Conservation (phyloP, 2,329 filamentous ascomycete species). For the Stylonectria norvegica region DNA sequence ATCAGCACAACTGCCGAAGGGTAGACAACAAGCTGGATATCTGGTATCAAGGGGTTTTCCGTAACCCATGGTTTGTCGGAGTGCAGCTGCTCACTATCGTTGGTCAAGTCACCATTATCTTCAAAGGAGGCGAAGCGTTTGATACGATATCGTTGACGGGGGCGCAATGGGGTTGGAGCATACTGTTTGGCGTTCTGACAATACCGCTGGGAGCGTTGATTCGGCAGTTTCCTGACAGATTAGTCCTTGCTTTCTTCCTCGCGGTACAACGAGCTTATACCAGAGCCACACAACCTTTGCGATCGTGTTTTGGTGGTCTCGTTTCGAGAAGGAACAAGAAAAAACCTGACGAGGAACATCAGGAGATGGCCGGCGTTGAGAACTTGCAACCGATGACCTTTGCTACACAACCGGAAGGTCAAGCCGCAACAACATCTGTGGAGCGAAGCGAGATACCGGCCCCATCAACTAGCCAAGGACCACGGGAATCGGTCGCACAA, state of each 20-base stretch:
- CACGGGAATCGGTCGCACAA: conserved; percentile 16
- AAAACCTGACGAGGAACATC: conserved; percentile 15
- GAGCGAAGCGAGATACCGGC: conserved; percentile 24
- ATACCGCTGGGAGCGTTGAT: conserved; percentile 56
- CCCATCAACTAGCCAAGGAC: conserved; percentile 15
- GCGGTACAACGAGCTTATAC: conserved; percentile 15
- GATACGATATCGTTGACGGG: conserved; percentile 59
- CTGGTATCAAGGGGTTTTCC: conserved; percentile 67
- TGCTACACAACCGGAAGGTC: conserved; percentile 8
- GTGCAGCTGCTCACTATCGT: conserved; percentile 65
- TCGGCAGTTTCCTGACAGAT: conserved; percentile 38
- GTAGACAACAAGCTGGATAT: conserved; percentile 83
- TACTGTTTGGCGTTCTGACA: conserved; percentile 64
- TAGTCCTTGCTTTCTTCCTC: conserved; percentile 30
- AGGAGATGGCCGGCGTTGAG: conserved; percentile 26
- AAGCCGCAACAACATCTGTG: conserved; percentile 21
- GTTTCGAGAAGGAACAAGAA: conserved; percentile 25
- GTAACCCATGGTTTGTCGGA: conserved; percentile 72
- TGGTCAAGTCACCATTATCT: conserved; percentile 69
- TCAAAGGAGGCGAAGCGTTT: conserved; percentile 66
- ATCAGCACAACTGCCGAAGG: conserved; percentile 74
- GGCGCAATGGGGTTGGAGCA: conserved; percentile 65
- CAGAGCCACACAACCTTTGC: conserved; percentile 20
- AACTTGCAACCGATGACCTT: conserved; percentile 22
- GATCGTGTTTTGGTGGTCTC: conserved; percentile 7